Evolutionary conservation across 1,284 basidiomycete genomes (phyloP).

Genomic region (Peniophora sp.): DNA sequence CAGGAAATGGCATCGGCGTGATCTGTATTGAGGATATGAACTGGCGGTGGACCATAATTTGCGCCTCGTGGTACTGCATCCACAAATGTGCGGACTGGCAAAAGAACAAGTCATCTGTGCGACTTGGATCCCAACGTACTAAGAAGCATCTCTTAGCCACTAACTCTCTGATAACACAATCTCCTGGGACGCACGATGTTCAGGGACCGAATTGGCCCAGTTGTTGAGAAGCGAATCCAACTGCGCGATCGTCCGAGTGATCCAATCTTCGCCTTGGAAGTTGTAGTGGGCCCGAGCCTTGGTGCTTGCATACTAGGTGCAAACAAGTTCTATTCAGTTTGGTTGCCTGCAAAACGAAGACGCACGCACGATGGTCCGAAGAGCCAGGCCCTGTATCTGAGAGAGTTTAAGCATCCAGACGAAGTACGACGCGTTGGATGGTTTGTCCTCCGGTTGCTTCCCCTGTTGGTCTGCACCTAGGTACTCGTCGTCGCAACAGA

Average conservation of each 20-base stretch:
- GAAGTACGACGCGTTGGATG: constrained; percentile 48
- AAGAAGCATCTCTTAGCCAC: not conserved
- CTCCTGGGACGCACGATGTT: constrained; percentile 23
- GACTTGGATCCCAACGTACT: constrained; percentile 49
- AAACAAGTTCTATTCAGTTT: not conserved
- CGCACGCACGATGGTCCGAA: constrained; percentile 49
- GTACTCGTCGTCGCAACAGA: constrained; percentile 67
- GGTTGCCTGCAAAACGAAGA: not conserved
- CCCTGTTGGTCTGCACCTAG: constrained; percentile 50
- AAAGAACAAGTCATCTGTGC: constrained; percentile 36
- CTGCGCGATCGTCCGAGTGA: constrained; percentile 38
- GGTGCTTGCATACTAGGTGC: constrained; percentile 37
- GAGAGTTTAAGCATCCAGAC: constrained; percentile 49
- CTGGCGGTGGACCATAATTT: constrained; percentile 50
- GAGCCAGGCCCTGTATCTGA: constrained; percentile 55
- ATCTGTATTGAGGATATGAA: constrained; percentile 47
- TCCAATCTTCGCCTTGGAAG: constrained; percentile 23
- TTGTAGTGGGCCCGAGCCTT: constrained; percentile 26
- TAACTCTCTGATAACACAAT: constrained; percentile 1
- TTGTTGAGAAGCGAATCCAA: constrained; percentile 41
- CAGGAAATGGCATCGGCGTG: constrained; percentile 39
- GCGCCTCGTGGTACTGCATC: constrained; percentile 44
- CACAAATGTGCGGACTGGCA: constrained; percentile 48
- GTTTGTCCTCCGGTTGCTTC: constrained; percentile 43
- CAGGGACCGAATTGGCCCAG: constrained; percentile 41